phyloP scores from a whole-genome alignment of 768 basidiomycete genomes.

The Tulasnella sp. region DNA sequence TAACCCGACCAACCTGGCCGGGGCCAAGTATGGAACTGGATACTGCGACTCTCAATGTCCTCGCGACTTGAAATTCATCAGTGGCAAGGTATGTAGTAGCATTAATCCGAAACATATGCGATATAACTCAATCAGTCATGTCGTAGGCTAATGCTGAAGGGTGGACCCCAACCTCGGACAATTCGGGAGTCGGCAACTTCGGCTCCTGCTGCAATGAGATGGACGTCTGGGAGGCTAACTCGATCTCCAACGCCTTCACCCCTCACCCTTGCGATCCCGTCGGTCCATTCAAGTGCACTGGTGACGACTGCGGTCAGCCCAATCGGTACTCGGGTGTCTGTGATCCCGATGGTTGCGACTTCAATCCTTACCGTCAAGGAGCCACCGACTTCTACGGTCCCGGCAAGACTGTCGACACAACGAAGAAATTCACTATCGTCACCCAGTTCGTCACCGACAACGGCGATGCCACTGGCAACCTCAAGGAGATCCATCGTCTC shows the following conservation, averaged over 20 bases:
- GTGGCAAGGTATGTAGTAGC: conserved; percentile 33
- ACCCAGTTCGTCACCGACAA: conserved; percentile 44
- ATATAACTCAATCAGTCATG: not conserved
- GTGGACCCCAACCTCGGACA: conserved; percentile 30
- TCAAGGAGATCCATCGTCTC: conserved; percentile 36
- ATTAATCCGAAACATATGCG: not conserved
- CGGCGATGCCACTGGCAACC: conserved; percentile 35
- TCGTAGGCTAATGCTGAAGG: conserved; percentile 37
- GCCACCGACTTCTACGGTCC: conserved; percentile 35
- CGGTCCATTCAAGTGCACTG: conserved; percentile 34
- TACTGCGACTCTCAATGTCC: conserved; percentile 57
- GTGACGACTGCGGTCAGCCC: conserved; percentile 20
- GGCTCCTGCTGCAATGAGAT: conserved; percentile 48
- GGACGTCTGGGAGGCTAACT: conserved; percentile 52
- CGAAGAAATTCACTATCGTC: conserved; percentile 41
- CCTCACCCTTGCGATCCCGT: conserved; percentile 38
- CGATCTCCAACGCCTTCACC: conserved; percentile 38
- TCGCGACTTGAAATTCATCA: conserved; percentile 48
- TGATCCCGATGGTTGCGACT: conserved; percentile 49
- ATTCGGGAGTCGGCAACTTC: conserved; percentile 35
- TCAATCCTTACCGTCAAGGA: conserved; percentile 51
- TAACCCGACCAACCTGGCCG: conserved; percentile 41
- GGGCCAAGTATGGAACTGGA: conserved; percentile 51
- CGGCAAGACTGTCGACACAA: conserved; percentile 40
- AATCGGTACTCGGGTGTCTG: conserved; percentile 25